phyloP scores from a whole-genome alignment of 2,329 filamentous ascomycete genomes.

The Apiospora rasikravindrae region DNA sequence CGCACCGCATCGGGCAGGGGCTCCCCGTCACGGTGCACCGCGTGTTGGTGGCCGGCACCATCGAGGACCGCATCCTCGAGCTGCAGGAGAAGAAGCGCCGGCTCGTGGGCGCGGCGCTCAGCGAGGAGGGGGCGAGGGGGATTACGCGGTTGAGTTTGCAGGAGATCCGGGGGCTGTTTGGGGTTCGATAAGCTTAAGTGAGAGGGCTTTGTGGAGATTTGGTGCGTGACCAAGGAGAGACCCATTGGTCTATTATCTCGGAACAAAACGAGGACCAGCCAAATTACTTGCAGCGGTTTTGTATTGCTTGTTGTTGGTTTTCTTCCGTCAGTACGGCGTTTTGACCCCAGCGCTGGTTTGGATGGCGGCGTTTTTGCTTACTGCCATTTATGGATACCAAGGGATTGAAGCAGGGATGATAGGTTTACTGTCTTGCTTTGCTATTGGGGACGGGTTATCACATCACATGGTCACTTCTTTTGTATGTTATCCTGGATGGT shows the following conservation, averaged over 20 bases:
- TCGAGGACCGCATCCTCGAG: slow-evolving; percentile 60
- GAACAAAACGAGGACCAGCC: not conserved
- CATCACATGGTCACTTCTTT: not conserved
- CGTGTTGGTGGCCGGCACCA: slow-evolving; percentile 17
- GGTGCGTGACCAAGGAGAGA: too few relatives aligned
- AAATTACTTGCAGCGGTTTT: not conserved
- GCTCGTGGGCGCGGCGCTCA: slow-evolving; percentile 53
- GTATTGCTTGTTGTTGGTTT: not conserved
- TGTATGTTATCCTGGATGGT: not conserved
- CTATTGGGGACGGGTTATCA: not conserved
- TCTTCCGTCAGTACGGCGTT: not conserved
- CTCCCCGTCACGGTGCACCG: slow-evolving; percentile 19
- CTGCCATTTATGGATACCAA: not conserved
- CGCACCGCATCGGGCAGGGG: slow-evolving; percentile 20
- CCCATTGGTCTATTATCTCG: not conserved
- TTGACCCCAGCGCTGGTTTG: not conserved
- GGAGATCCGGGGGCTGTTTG: slow-evolving; percentile 31
- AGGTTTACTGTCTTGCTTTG: not conserved
- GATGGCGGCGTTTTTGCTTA: not conserved
- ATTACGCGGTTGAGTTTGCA: slow-evolving; percentile 22
- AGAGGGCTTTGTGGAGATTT: too few relatives aligned
- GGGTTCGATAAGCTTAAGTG: slow-evolving; percentile 16
- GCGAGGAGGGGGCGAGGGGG: slow-evolving; percentile 28
- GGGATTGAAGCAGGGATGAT: not conserved
- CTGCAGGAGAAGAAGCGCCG: slow-evolving; percentile 72